A percentile compares a stretch with the other conserved stretches of the same genome.
Conservation (phyloP, 2,329 filamentous ascomycete species). For the Colletotrichum tamarilloi region DNA sequence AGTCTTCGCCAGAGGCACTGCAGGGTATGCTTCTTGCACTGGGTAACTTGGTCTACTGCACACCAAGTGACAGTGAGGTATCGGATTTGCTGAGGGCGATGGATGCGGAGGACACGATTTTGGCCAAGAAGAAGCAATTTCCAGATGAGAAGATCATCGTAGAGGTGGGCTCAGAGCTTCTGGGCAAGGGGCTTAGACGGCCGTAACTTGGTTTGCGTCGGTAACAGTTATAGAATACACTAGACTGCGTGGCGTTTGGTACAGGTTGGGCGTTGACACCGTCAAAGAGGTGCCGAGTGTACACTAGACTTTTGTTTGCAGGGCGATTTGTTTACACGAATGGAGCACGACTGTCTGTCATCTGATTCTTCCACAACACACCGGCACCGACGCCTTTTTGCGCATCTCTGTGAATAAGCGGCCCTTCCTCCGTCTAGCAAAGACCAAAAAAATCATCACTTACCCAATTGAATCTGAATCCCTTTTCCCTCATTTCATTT, state of each 20-base stretch:
- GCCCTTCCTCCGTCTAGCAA: not conserved
- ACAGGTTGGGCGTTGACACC: conserved; percentile 4
- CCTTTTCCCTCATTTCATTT: not conserved
- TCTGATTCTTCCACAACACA: not conserved
- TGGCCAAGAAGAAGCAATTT: conserved; percentile 67
- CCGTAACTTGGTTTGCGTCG: conserved; percentile 26
- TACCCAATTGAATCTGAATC: not conserved
- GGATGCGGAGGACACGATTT: conserved; percentile 76
- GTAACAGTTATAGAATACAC: not conserved
- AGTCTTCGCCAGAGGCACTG: conserved; percentile 75
- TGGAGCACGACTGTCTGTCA: not conserved
- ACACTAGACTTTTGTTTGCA: conserved; percentile 22
- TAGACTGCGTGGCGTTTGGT: conserved; percentile 24
- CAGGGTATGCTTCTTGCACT: conserved; percentile 82
- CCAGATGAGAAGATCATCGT: conserved; percentile 66
- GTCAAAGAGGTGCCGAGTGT: conserved; percentile 1
- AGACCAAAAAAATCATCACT: not conserved
- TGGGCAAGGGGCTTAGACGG: conserved; percentile 61
- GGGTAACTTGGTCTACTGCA: conserved; percentile 80
- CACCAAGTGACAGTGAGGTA: conserved; percentile 78
- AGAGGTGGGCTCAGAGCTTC: conserved; percentile 63
- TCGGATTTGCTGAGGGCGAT: conserved; percentile 81
- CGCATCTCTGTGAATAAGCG: too few species aligned
- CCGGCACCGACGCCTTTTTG: not conserved
- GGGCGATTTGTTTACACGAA: conserved; percentile 5